Conservation (phyloP, 164 flowering plant genomes). For the Stephania yunnanensis region DNA sequence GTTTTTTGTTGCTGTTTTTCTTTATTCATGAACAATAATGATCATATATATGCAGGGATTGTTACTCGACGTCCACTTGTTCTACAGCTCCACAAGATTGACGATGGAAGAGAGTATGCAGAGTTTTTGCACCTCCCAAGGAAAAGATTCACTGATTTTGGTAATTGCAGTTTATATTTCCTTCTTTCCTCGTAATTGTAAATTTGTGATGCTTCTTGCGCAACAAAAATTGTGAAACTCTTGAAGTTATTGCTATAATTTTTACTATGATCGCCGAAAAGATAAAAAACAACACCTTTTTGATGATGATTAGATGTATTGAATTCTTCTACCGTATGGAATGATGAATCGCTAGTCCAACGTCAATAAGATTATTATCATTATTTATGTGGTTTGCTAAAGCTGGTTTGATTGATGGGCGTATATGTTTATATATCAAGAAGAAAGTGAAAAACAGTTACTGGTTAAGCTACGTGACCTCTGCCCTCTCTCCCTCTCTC, state of each 20-base stretch:
- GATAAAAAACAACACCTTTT: too few relatives aligned
- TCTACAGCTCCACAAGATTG: conserved; percentile 78
- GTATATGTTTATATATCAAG: background rate
- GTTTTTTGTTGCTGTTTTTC: background rate
- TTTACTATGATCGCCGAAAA: background rate
- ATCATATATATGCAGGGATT: conserved; percentile 48
- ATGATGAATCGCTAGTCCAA: background rate
- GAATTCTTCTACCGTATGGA: too few relatives aligned
- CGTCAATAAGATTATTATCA: background rate
- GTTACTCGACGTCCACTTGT: conserved; percentile 93
- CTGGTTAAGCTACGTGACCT: background rate
- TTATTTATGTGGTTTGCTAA: background rate
- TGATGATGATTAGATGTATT: too few relatives aligned
- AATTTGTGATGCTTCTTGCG: background rate
- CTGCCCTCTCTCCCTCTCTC: background rate
- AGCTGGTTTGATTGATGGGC: background rate
- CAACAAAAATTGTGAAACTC: background rate
- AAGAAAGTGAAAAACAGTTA: background rate
- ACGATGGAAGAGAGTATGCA: conserved; percentile 84
- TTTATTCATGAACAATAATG: background rate
- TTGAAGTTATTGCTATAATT: background rate
- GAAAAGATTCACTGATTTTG: conserved; percentile 78
- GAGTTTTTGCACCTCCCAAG: conserved; percentile 84
- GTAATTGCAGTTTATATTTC: conserved; percentile 24
- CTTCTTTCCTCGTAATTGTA: background rate